phyloP scores from a whole-genome alignment of 2,329 filamentous ascomycete species.

The Pseudopyricularia javanii region DNA sequence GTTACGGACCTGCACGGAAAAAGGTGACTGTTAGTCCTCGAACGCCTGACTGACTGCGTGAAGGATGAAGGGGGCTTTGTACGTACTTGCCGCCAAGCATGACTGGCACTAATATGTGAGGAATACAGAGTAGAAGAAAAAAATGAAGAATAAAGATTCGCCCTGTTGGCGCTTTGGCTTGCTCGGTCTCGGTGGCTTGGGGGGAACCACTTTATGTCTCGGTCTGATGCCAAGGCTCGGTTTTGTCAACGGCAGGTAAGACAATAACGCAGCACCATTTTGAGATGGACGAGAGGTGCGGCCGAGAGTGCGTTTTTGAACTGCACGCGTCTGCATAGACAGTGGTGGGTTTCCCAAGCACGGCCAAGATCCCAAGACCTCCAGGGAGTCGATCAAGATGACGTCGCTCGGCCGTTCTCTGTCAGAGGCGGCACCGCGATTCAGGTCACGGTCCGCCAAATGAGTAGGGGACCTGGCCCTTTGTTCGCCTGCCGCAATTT shows the following conservation, averaged over 20 bases:
- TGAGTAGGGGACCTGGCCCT: no score
- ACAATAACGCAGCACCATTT: not conserved
- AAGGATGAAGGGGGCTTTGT: not conserved
- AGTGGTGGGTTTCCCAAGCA: not conserved
- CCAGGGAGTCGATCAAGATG: not conserved
- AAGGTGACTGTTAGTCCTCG: not conserved
- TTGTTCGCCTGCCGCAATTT: no score
- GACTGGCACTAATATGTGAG: not conserved
- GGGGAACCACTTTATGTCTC: no score
- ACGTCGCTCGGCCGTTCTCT: not conserved
- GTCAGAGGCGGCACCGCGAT: not conserved
- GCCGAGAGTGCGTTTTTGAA: not conserved
- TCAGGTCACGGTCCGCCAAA: not conserved
- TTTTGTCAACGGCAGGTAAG: not conserved
- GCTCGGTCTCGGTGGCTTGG: no score
- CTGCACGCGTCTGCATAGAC: not conserved
- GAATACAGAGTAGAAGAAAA: not conserved
- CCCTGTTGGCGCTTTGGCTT: no score
- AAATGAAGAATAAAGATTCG: no score
- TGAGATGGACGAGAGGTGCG: not conserved
- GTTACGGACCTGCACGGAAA: not conserved
- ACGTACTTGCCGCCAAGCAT: not conserved
- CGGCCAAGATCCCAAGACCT: not conserved
- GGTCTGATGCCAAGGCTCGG: not conserved
- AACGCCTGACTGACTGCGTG: not conserved